A percentile compares a stretch with the other conserved stretches of the same genome.
These are phyloP conservation scores for Myxozyma mucilagina DNA, from an alignment of 805 yeast genomes.

Conservation along the genomic window DNA sequence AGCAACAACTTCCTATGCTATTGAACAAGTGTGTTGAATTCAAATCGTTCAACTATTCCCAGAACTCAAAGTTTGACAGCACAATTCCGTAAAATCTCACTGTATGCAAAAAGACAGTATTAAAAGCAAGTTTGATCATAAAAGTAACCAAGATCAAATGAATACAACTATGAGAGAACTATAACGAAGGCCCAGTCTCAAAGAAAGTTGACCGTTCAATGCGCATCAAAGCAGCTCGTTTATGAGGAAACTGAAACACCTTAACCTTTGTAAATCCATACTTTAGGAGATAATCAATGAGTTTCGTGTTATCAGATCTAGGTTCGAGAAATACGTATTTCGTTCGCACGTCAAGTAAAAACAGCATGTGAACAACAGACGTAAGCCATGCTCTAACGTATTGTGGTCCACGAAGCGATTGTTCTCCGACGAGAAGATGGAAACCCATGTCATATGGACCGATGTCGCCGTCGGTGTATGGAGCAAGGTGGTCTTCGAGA, in stretches of 20 bases:
- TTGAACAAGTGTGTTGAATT: no score
- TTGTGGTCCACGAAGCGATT: conserved; percentile 36
- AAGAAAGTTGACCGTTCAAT: conserved; percentile 31
- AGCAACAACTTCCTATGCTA: no score
- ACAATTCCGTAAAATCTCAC: no score
- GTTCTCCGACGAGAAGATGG: conserved; percentile 36
- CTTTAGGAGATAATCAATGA: conserved; percentile 28
- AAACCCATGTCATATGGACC: conserved; percentile 35
- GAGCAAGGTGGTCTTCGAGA: conserved; percentile 34
- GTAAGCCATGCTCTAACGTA: conserved; percentile 34
- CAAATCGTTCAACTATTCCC: no score
- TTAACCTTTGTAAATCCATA: conserved; percentile 27
- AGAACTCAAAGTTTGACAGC: no score
- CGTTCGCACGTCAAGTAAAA: conserved; percentile 32
- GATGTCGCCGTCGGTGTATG: conserved; percentile 19
- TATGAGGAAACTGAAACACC: conserved; percentile 37
- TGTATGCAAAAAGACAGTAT: neutral
- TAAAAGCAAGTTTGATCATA: neutral
- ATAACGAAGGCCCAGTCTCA: conserved; percentile 11
- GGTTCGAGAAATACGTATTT: conserved; percentile 34
- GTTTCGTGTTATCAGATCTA: conserved; percentile 34
- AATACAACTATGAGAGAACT: neutral
- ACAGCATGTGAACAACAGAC: conserved; percentile 33
- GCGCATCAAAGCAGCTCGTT: conserved; percentile 36
- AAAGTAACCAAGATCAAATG: neutral